Base-by-base conservation (phyloP, 2,329 filamentous ascomycete genomes). In the Exophiala spinifera region DNA sequence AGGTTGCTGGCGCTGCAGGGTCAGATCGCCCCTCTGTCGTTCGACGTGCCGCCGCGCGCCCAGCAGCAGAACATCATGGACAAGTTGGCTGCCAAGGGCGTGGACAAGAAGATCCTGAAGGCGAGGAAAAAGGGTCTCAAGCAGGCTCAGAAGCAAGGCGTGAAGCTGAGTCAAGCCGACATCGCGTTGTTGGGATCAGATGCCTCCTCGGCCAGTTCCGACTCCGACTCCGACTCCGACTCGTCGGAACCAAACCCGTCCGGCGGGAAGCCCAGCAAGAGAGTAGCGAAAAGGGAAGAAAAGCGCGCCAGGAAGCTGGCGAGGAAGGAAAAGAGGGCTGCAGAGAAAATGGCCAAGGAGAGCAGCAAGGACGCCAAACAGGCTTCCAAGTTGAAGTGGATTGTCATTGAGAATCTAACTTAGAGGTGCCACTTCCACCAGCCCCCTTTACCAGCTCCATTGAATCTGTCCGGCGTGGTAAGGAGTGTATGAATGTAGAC, bases 381-480 rank as follows among this genome's bases (percentile, higher is more conserved):
- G 25, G 45, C 17, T 13, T 33, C 17, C 14, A 51, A 51, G 11
- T 31, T 51, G 48, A 43, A 36, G 10, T 51, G 39, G 48, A 51
- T 51, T 21, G 48, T 51, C 7, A 39, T 51, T 19, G 20, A 51
- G 37, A 51, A 34, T 33, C 19, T 51, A n/a, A n/a, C n/a, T n/a
- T n/a, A n/a, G n/a, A n/a, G n/a, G n/a, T n/a, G n/a, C n/a, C n/a
- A n/a, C n/a, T n/a, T n/a, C n/a, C n/a, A n/a, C n/a, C n/a, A n/a
- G n/a, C n/a, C n/a, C n/a, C n/a, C n/a, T n/a, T n/a, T n/a, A n/a
- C n/a, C n/a, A n/a, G n/a, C n/a, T n/a, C n/a, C n/a, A n/a, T n/a
- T n/a, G n/a, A n/a, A n/a, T n/a, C n/a, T n/a, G n/a, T n/a, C n/a
- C n/a, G n/a, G n/a, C n/a, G n/a, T n/a, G n/a, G n/a, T n/a, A n/a